Evolutionary conservation across 495 filamentous ascomycete genomes (phyloP), one percentile per base, ranked within the genome.

Genomic region (Lasiosphaeria ovina): DNA sequence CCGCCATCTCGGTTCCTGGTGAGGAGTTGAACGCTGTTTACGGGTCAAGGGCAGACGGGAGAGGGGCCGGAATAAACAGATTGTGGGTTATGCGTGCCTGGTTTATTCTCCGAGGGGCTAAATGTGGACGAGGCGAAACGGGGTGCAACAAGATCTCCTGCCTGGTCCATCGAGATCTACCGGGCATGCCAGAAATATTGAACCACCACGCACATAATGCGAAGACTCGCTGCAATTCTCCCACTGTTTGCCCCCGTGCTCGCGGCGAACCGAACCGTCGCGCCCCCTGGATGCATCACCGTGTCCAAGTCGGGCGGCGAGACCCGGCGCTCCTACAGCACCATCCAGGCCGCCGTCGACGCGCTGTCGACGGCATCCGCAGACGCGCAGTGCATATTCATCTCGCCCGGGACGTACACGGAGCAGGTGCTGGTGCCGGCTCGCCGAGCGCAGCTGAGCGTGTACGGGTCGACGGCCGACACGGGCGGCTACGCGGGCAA

Each of bases 381-480:
- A 16, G 32, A 51, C 4, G 53, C 63, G 4, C 84, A 88, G 65
- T 82, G 77, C 63, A 83, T 90, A 68, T 89, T 88, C 77, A 83
- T 90, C 68, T 72, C 83, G 62, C 69, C 75, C 10, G 84, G 84
- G 11, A 81, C 79, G 36, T 86, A 86, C 71, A 59, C 64, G 0
- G 84, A 87, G 58, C 84, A 86, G 69, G 82, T 86, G n/a, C 79
- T 79, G 61, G 76, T 86, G 51, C 60, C 79, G 6, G 48, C 76
- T 9, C 76, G 81, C 17, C 69, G 35, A 3, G 54, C 67, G 1
- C 66, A 71, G 32, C 76, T 88, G 14, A 82, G 81, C 38, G 78
- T 89, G 65, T 76, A 88, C 66, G 87, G 87, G 8, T 78, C 79
- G 59, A 89, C 87, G 3, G 70, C 77, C n/a, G 78, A 87, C 69